Conservation (phyloP, 768 basidiomycete species). For the Tricholoma bakamatsutake region DNA sequence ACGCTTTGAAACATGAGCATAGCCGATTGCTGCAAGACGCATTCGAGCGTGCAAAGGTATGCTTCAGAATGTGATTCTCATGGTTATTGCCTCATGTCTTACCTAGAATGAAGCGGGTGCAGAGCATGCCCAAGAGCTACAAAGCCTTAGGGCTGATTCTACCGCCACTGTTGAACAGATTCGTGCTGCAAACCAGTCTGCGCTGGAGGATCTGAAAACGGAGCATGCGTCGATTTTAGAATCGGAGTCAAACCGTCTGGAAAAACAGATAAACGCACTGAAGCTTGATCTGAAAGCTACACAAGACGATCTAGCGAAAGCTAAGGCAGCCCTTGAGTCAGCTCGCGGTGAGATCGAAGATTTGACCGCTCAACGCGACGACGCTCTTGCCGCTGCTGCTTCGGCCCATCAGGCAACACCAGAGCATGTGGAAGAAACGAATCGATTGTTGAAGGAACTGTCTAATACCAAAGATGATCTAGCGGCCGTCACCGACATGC, state of each 20-base stretch:
- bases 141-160: slow-evolving; percentile 61
- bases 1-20: slow-evolving; percentile 61
- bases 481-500: slow-evolving; percentile 55
- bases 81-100: slow-evolving; percentile 3
- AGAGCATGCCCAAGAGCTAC: slow-evolving; percentile 64
- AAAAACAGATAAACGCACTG: slow-evolving; percentile 59
- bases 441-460: slow-evolving; percentile 53
- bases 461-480: slow-evolving; percentile 65
- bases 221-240: slow-evolving; percentile 62
- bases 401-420: slow-evolving; percentile 32
- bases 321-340: slow-evolving; percentile 53
- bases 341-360: slow-evolving; percentile 49
- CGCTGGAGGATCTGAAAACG: slow-evolving; percentile 53
- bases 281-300: slow-evolving; percentile 78
- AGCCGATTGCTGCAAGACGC: slow-evolving; percentile 56
- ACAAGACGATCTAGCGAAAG: slow-evolving; percentile 74
- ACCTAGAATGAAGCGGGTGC: slow-evolving; percentile 65
- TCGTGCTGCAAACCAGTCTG: slow-evolving; percentile 50
- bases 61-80: slow-evolving; percentile 8
- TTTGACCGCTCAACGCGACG: slow-evolving; percentile 60
- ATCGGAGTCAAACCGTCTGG: slow-evolving; percentile 45
- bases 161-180: slow-evolving; percentile 66
- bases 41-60: slow-evolving; percentile 74
- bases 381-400: slow-evolving; percentile 43
- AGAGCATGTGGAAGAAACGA: slow-evolving; percentile 50